Base-by-base conservation (phyloP, 1,139 yeast species). In the Hansenula anomala region DNA sequence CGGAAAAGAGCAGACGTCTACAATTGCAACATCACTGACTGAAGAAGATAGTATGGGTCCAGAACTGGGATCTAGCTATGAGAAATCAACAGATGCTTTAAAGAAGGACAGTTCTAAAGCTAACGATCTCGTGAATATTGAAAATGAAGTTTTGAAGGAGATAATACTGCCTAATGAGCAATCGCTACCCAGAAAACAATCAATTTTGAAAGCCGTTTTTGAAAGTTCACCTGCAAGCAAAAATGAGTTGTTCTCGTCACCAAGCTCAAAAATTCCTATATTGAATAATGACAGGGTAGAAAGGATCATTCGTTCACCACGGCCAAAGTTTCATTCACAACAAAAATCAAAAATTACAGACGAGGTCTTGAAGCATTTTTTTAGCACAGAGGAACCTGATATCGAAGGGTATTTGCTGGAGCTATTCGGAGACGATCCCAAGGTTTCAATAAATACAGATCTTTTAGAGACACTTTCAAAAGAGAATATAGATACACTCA, bases 381-480 rank as follows among this genome's bases (percentile, higher is more conserved):
- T 23, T 16, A 1, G 20, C 18, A 15, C 4, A 12, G 27, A 22
- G 1, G 26, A 32, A 19, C 37, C 20, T 7, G 28, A 33, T 11
- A 38, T 37, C 22, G 54, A 60, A 66, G 42, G 16, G 8, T 53
- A 37, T 26, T 43, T 54, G 15, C 26, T 30, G 7, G 37, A 37
- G 3, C 15, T 37, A 9, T 53, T 44, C 37, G 55, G 52, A 6
- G 24, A 36, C 7, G 58, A 54, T 30, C 50, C 50, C 0, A 39
- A 40, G 2, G 28, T 51, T 6, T n/a, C 13, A 0, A 19, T 44
- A n/a, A 36, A 41, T 16, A 41, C 37, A 2, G 35, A 35, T 4
- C 13, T 17, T 2, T 36, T 51, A 12, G 36, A 39, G 3, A 11
- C n/a, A 1, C 29, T 51, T 6, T 33, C 36, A 7, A 26, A 10